phyloP scores from a whole-genome alignment of 2,329 filamentous ascomycete genomes.

The Penicillium sp. region DNA sequence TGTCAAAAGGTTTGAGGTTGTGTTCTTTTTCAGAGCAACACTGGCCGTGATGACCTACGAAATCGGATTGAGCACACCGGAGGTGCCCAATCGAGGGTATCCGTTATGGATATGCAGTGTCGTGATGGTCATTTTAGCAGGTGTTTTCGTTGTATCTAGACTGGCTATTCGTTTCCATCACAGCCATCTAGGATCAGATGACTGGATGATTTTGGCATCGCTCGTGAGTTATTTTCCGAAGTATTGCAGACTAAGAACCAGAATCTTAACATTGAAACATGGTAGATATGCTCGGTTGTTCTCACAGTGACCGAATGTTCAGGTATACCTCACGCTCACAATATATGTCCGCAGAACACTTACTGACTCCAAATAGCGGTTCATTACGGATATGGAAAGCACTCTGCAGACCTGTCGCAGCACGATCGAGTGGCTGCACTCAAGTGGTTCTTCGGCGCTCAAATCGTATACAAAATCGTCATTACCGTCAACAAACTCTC shows the following conservation, averaged over 20 bases:
- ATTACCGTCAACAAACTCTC: constrained; percentile 56
- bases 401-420: constrained; percentile 18
- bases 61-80: constrained; percentile 14
- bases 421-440: constrained; percentile 27
- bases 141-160: constrained; percentile 22
- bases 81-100: constrained; percentile 22
- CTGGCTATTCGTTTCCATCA: constrained; percentile 19
- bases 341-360: neutral
- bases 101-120: constrained; percentile 23
- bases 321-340: neutral
- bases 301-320: constrained; percentile 20
- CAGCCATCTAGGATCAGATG: constrained; percentile 20
- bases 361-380: constrained; percentile 19
- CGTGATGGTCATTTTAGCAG: constrained; percentile 22
- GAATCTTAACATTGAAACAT: neutral
- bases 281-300: constrained; percentile 13
- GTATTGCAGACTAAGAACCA: neutral
- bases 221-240: constrained; percentile 10
- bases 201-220: constrained; percentile 26
- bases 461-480: constrained; percentile 56
- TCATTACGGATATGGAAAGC: constrained; percentile 34
- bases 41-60: constrained; percentile 9
- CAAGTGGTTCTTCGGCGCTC: constrained; percentile 51
- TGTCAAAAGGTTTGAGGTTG: neutral
- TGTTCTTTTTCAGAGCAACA: neutral